phyloP scores from a whole-genome alignment of 805 yeast genomes.

The Wickerhamomyces subpelliculosus region DNA sequence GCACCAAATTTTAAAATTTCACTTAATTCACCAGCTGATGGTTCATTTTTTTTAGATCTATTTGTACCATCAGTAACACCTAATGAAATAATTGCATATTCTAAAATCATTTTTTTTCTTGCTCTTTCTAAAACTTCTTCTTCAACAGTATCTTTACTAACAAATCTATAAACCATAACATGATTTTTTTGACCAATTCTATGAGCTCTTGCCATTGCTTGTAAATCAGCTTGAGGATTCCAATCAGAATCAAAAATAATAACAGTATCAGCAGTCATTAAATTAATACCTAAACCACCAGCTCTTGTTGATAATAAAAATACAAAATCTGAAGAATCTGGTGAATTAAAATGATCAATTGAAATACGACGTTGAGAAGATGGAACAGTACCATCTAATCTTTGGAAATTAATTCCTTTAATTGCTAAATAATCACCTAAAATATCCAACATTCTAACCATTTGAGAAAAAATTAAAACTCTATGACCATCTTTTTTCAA shows the following conservation, averaged over 20 bases:
- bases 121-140: conserved; percentile 97
- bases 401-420: conserved; percentile 82
- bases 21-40: conserved; percentile 75
- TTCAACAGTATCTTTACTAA: conserved; percentile 96
- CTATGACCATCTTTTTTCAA: conserved; percentile 92
- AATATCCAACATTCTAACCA: conserved; percentile 95
- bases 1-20: conserved; percentile 98
- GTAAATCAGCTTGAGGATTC: conserved; percentile 99
- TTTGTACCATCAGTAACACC: conserved; percentile 77
- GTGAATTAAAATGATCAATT: conserved; percentile 94
- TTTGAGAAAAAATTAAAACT: conserved; percentile 90
- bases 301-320: conserved; percentile 93
- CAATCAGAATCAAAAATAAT: conserved; percentile 97
- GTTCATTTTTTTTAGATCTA: conserved; percentile 53
- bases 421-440: conserved; percentile 87
- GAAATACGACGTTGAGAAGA: conserved; percentile 90
- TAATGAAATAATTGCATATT: conserved; percentile 92
- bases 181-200: conserved; percentile 99
- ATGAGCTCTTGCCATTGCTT: conserved; percentile 99
- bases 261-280: conserved; percentile 99
- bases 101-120: conserved; percentile 95
- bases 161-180: conserved; percentile 95
- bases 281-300: conserved; percentile 96
- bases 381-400: conserved; percentile 95
- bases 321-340: conserved; percentile 85